A percentile compares a stretch with the other conserved stretches of the same genome.
Conservation (phyloP, 768 basidiomycete genomes). For the Butyriboletus loyo region DNA sequence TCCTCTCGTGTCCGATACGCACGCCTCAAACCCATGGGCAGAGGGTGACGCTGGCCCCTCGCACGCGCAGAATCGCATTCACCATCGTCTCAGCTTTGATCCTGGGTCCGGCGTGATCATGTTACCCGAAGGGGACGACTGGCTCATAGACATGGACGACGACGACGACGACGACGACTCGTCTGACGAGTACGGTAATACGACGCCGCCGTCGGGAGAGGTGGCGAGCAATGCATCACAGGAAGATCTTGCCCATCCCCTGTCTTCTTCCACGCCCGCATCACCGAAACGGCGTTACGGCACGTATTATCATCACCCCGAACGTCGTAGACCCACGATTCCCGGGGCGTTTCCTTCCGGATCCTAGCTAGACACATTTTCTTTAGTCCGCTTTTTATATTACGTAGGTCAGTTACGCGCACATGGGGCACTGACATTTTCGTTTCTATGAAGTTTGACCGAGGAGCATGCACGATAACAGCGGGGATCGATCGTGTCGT, state of each 20-base stretch:
- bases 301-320: slow-evolving; percentile 87
- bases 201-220: slow-evolving; percentile 25
- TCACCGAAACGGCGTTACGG: slow-evolving; percentile 59
- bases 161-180: slow-evolving; percentile 43
- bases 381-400: not conserved
- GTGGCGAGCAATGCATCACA: slow-evolving; percentile 14
- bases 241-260: slow-evolving; percentile 20
- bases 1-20: slow-evolving; percentile 26
- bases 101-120: slow-evolving; percentile 86
- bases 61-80: slow-evolving; percentile 32
- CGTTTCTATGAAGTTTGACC: not conserved
- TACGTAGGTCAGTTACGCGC: no score
- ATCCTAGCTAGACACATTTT: not conserved
- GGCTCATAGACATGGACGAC: slow-evolving; percentile 51
- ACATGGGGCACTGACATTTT: no score
- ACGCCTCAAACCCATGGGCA: slow-evolving; percentile 58
- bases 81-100: slow-evolving; percentile 74
- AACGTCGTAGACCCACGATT: slow-evolving; percentile 48
- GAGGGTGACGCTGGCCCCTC: slow-evolving; percentile 34
- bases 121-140: slow-evolving; percentile 72
- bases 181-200: slow-evolving; percentile 43
- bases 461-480: not conserved
- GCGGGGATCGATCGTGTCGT: not conserved
- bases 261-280: slow-evolving; percentile 26
- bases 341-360: slow-evolving; percentile 55